Base-by-base conservation (phyloP, 2,329 filamentous ascomycete species). In the Venturia oleaginea region DNA sequence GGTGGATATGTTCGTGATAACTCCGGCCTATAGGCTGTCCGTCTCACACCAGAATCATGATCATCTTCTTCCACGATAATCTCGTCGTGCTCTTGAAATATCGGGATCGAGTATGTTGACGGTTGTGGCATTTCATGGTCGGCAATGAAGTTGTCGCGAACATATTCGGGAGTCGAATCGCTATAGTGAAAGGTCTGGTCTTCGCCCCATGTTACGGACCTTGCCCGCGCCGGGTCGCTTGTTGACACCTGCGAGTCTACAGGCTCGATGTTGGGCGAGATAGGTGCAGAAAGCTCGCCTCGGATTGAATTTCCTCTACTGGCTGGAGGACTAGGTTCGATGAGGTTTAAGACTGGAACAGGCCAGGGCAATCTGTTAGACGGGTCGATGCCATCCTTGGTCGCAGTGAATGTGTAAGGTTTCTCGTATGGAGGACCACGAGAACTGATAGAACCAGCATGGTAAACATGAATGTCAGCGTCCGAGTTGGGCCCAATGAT, bases 311-410 rank as follows among this genome's bases (percentile, higher is more conserved):
- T 34, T 30, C 75, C 77, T 65, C 73, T 68, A 66, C 81, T 83
- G 24, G 77, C 78, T 11, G 81, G 81, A 24, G 84, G 84, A 7
- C 84, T 86, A 2, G 84, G 81, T 59, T 82, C 78, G 63, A 85
- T 83, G 30, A 86, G 73, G 54, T 81, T 83, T 19, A 86, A 75
- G n/a, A 70, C 72, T 13, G 83, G 83, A 24, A 86, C 79, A 22
- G 75, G 72, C 74, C 77, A 81, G 19, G 76, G 77, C 22, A 68
- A 66, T 46, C 34, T 42, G 8, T 32, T 27, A 22, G 64, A 43
- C 60, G 63, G 13, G 66, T 64, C n/a, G 67, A 66, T 17, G 22
- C 77, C 75, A 65, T 80, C 73, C 72, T 75, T 70, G 69, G 74
- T 69, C 69, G 77, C 66, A 74, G 67, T 75, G 59, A 77, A 77